Evolutionary conservation across 1,139 yeast genomes (phyloP).

Genomic region (Pneumocystis sp.): DNA sequence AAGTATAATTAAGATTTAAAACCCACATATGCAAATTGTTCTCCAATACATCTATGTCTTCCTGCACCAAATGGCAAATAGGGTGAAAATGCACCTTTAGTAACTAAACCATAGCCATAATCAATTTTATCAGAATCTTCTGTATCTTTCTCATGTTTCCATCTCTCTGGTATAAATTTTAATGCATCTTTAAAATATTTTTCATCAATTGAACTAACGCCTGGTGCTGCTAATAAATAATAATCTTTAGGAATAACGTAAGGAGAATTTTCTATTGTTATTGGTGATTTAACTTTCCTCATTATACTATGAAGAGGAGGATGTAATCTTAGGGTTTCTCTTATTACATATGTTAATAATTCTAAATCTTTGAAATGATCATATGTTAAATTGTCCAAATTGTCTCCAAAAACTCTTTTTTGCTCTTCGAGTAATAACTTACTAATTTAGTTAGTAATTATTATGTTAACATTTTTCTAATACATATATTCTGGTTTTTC

Average conservation of each 20-base stretch:
- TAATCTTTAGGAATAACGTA: conserved; percentile 82
- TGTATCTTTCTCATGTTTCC: conserved; percentile 38
- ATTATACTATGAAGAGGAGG: conserved; percentile 92
- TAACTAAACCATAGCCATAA: conserved; percentile 88
- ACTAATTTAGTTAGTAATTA: conserved; percentile 27
- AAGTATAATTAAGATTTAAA: neutral
- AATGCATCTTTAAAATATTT: conserved; percentile 62
- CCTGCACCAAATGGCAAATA: conserved; percentile 98
- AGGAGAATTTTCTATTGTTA: conserved; percentile 66
- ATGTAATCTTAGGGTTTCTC: conserved; percentile 89
- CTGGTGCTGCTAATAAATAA: conserved; percentile 84
- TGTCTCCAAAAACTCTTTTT: conserved; percentile 38
- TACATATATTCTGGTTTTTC: conserved; percentile 50
- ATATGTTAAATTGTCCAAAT: conserved; percentile 38
- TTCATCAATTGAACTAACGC: conserved; percentile 67
- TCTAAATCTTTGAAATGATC: conserved; percentile 76
- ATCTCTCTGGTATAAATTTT: conserved; percentile 70
- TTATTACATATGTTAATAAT: conserved; percentile 63
- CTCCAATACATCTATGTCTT: conserved; percentile 98
- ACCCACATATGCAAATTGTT: conserved; percentile 77
- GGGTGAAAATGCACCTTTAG: conserved; percentile 91
- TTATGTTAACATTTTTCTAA: neutral
- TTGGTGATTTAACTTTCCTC: conserved; percentile 69
- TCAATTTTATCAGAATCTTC: conserved; percentile 37
- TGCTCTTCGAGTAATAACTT: conserved; percentile 68